Conservation (phyloP, 768 basidiomycete species). For the Amanita rimosa region DNA sequence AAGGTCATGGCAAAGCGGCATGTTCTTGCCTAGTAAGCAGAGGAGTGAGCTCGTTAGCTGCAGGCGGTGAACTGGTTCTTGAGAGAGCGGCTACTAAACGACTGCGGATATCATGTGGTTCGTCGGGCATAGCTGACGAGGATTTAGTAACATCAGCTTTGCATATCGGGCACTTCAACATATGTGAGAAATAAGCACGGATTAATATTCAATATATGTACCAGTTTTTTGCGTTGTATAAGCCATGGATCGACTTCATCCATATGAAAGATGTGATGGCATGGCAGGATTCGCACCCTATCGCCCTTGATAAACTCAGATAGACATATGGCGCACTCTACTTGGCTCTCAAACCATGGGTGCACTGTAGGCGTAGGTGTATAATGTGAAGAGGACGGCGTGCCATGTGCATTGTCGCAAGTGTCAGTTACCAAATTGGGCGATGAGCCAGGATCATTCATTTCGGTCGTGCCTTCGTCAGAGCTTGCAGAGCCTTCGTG, state of each 20-base stretch:
- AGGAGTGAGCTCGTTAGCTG: conserved; percentile 28
- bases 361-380: conserved; percentile 22
- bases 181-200: conserved; percentile 3
- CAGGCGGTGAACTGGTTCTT: conserved; percentile 7
- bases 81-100: conserved; percentile 10
- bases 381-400: conserved; percentile 30
- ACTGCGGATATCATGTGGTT: conserved; percentile 5
- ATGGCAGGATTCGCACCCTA: conserved; percentile 83
- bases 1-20: not conserved
- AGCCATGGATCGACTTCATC: conserved; percentile 91
- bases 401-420: not conserved
- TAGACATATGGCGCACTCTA: conserved; percentile 91
- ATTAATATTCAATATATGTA: conserved; percentile 24
- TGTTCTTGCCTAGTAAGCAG: conserved; percentile 16
- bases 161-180: conserved; percentile 75
- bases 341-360: conserved; percentile 72
- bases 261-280: conserved; percentile 91
- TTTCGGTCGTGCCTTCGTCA: conserved; percentile 13
- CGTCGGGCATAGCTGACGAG: conserved; percentile 13
- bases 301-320: conserved; percentile 82
- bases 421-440: not conserved
- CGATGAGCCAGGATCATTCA: not conserved
- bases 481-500: conserved; percentile 34
- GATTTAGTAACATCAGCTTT: conserved; percentile 85
- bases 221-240: conserved; percentile 85